A percentile compares a stretch with the other conserved stretches of the same genome.
Evolutionary conservation across 208 protist species (phyloP).

Genomic region (Cochliopodium minus): DNA sequence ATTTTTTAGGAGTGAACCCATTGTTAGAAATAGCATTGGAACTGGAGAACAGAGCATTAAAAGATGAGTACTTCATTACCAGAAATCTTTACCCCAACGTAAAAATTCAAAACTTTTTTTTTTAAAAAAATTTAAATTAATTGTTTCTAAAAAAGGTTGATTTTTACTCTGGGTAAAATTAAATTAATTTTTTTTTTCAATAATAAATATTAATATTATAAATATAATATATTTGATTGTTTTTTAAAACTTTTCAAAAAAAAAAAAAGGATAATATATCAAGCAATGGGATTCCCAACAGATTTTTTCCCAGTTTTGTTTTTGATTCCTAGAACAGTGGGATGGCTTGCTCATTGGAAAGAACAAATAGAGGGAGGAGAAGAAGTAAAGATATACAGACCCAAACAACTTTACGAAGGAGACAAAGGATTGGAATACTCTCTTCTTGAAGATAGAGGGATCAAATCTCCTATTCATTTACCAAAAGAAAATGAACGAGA

Average conservation of each 20-base stretch:
- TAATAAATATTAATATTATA: neutral
- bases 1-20: slow-evolving; percentile 23
- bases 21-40: slow-evolving; percentile 41
- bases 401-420: slow-evolving; percentile 24
- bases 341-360: slow-evolving; percentile 47
- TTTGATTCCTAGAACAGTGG: slow-evolving; percentile 39
- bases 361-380: slow-evolving; percentile 29
- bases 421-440: too few species aligned
- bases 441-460: too few species aligned
- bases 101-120: too few species aligned
- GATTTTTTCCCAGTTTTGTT: slow-evolving; percentile 54
- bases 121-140: too few species aligned
- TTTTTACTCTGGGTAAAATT: slow-evolving; percentile 14
- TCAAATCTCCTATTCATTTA: too few species aligned
- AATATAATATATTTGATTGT: neutral
- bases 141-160: too few species aligned
- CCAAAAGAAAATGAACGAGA: too few species aligned
- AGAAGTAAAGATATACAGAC: slow-evolving; percentile 24
- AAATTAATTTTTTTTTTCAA: too few species aligned
- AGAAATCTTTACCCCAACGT: slow-evolving; percentile 50
- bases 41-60: slow-evolving; percentile 37
- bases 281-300: slow-evolving; percentile 22
- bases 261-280: slow-evolving; percentile 19
- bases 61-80: slow-evolving; percentile 42
- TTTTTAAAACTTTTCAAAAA: slow-evolving; percentile 39